phyloP scores from a whole-genome alignment of 495 filamentous ascomycete genomes.

The Daldinia decipiens region DNA sequence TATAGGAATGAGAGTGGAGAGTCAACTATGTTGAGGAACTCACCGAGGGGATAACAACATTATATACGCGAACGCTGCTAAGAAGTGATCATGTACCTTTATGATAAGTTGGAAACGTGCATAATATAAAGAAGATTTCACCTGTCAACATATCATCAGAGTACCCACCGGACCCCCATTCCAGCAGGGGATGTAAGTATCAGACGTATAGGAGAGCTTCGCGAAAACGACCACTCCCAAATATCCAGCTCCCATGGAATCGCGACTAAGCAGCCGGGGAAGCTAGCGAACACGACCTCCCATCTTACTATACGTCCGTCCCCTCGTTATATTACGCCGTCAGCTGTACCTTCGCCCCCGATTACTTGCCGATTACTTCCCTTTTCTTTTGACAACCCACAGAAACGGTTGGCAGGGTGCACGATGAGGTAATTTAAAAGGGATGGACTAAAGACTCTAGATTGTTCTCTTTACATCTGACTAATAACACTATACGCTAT shows the following conservation, averaged over 20 bases:
- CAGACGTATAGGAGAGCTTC: conserved; percentile 17
- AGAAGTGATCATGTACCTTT: conserved; percentile 2
- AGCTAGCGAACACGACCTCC: not conserved
- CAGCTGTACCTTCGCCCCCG: not conserved
- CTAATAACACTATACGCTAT: too few species aligned
- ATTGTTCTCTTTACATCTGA: too few species aligned
- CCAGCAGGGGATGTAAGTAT: conserved; percentile 21
- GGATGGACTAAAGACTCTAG: too few species aligned
- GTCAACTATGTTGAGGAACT: too few species aligned
- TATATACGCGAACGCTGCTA: not conserved
- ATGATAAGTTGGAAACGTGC: conserved; percentile 12
- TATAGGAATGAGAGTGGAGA: too few species aligned
- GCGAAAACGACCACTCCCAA: conserved; percentile 9
- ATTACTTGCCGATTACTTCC: not conserved
- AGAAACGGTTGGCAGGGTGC: too few species aligned
- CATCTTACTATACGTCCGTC: not conserved
- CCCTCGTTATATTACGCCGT: not conserved
- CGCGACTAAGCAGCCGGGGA: not conserved
- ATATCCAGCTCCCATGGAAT: conserved; percentile 9
- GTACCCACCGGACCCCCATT: conserved; percentile 18
- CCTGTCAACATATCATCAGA: conserved; percentile 26
- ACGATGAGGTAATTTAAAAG: too few species aligned
- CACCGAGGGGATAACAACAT: not conserved
- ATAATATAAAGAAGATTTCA: not conserved
- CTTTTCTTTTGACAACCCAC: not conserved